Conservation (phyloP, 208 protist genomes). For the Vickermania ingenoplastis region DNA sequence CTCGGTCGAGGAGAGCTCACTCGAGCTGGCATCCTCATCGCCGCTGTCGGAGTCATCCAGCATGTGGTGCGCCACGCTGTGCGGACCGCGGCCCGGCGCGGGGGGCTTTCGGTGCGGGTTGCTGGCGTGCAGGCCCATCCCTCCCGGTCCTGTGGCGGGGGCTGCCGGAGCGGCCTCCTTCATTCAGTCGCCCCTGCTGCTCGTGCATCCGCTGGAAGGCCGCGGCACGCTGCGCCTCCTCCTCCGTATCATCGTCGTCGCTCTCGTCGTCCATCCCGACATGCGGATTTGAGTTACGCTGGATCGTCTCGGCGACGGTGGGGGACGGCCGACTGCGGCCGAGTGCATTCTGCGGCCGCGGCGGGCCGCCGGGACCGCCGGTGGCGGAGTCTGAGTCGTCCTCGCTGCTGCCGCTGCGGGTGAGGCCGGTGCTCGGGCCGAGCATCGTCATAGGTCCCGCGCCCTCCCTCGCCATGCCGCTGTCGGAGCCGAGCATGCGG, state of each 20-base stretch:
- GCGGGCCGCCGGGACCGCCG: slow-evolving; percentile 14
- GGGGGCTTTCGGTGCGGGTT: slow-evolving; percentile 20
- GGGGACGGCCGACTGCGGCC: slow-evolving; percentile 19
- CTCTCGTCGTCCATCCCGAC: slow-evolving; percentile 31
- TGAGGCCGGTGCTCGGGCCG: slow-evolving; percentile 31
- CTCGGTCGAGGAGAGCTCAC: slow-evolving; percentile 17
- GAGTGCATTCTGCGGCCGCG: slow-evolving; percentile 21
- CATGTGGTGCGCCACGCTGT: slow-evolving; percentile 8
- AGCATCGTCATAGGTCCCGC: slow-evolving; percentile 37
- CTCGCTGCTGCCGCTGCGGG: slow-evolving; percentile 18
- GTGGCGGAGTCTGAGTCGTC: slow-evolving; percentile 20
- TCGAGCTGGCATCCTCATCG: neutral
- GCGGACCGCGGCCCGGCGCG: slow-evolving; percentile 11
- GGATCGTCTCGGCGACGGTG: slow-evolving; percentile 9
- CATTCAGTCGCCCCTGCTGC: slow-evolving; percentile 14
- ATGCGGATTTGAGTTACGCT: neutral
- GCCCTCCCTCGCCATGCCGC: slow-evolving; percentile 9
- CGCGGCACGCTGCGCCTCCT: slow-evolving; percentile 1
- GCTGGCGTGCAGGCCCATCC: slow-evolving; percentile 7
- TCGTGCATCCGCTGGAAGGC: slow-evolving; percentile 1
- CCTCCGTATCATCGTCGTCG: slow-evolving; percentile 13
- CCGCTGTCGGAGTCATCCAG: slow-evolving; percentile 12
- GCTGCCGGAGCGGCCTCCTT: slow-evolving; percentile 1
- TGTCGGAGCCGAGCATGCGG: slow-evolving; percentile 1
- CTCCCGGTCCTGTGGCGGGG: slow-evolving; percentile 1